Conservation (phyloP, 1,139 yeast genomes). For the Candida freyschussii region DNA sequence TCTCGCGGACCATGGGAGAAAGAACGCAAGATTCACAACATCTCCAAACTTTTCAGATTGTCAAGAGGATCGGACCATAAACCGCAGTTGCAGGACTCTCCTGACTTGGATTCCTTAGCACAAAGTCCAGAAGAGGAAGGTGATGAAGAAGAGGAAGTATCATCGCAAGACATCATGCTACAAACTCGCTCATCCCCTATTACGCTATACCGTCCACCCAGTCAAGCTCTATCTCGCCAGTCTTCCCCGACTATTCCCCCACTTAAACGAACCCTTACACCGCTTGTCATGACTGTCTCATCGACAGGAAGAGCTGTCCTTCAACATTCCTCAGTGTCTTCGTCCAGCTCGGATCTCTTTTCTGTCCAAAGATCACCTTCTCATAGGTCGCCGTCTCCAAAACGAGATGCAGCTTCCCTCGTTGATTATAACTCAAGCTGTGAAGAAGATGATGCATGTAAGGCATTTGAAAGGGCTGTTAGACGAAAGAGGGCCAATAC, state of each 20-base stretch:
- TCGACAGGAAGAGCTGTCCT: slow-evolving; percentile 26
- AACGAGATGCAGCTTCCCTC: slow-evolving; percentile 12
- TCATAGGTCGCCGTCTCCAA: slow-evolving; percentile 16
- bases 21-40: slow-evolving; percentile 9
- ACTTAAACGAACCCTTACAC: slow-evolving; percentile 20
- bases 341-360: slow-evolving; percentile 22
- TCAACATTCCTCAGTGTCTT: slow-evolving; percentile 23
- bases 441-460: slow-evolving; percentile 21
- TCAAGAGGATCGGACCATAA: slow-evolving; percentile 3
- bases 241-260: slow-evolving; percentile 12
- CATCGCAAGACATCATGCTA: no score
- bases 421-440: slow-evolving; percentile 11
- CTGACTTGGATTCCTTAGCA: slow-evolving; percentile 6
- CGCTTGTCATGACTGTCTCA: slow-evolving; percentile 24
- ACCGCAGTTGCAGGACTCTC: slow-evolving; percentile 9
- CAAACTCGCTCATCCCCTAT: no score
- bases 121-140: no score
- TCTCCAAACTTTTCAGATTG: slow-evolving; percentile 17
- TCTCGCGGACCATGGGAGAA: neutral
- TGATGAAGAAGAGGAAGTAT: no score
- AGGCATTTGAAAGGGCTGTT: slow-evolving; percentile 23
- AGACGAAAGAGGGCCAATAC: slow-evolving; percentile 26
- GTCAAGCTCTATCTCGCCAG: slow-evolving; percentile 2
- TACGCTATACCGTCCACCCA: no score
- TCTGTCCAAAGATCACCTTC: slow-evolving; percentile 6